Conservation (phyloP, 306 rosid genomes). For the Phaseolus lunatus region DNA sequence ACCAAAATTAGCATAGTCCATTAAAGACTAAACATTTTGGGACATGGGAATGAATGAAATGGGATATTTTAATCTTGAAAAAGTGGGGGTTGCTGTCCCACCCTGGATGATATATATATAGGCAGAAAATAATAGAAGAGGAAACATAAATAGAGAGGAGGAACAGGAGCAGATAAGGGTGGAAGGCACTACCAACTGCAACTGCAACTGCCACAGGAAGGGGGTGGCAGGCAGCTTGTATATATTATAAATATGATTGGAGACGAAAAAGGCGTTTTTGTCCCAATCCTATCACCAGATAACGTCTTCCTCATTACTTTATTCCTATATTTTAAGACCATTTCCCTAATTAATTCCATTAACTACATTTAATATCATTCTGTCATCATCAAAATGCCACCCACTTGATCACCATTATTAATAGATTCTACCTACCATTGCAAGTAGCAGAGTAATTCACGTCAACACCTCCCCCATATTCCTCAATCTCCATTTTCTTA, state of each 20-base stretch:
- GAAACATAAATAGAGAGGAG: neutral
- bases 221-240: slow-evolving; percentile 22
- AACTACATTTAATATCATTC: slow-evolving; percentile 18
- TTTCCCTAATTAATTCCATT: slow-evolving; percentile 24
- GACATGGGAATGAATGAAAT: neutral
- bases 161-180: slow-evolving; percentile 17
- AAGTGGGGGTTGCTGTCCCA: neutral
- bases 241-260: slow-evolving; percentile 13
- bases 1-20: too few relatives aligned
- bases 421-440: slow-evolving; percentile 50
- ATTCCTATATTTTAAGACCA: neutral
- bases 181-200: slow-evolving; percentile 26
- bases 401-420: slow-evolving; percentile 45
- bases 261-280: slow-evolving; percentile 43
- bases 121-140: neutral
- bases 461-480: slow-evolving; percentile 39
- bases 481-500: slow-evolving; percentile 7
- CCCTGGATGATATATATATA: neutral
- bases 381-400: slow-evolving; percentile 43
- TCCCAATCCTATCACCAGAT: slow-evolving; percentile 35
- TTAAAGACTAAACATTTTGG: neutral
- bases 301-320: neutral
- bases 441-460: slow-evolving; percentile 33
- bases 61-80: neutral
- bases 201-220: slow-evolving; percentile 33